Base-by-base conservation (phyloP, 2,329 filamentous ascomycete species). In the Fonsecaea erecta region DNA sequence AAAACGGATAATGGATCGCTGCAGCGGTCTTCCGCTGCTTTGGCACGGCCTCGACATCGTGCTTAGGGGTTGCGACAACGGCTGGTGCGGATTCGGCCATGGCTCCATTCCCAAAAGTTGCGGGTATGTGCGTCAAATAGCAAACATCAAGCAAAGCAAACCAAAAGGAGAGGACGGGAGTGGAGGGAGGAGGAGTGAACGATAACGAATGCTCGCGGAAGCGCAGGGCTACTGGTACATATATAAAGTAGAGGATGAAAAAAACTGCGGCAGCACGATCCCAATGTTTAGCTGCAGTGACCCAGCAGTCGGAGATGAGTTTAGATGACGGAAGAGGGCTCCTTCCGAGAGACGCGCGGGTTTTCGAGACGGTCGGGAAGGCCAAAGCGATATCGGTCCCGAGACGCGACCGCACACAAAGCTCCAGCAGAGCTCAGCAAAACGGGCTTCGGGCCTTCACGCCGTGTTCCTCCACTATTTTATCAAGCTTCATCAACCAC, bases 1-100 rank as follows among this genome's bases (percentile, higher is more conserved):
- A 98, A 79, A 94, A 94, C 9, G 91, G 91, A 80, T 94, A 94
- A 73, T 80, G 80, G 56, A 82, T 68, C 61, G 73, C 72, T 52
- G 70, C 66, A 61, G 70, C 70, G 60, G 66, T 64, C 60, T 52
- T 68, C 57, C 26, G 57, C 57, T 60, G 26, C 57, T 63, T 68
- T 43, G 63, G 67, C 18, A 43, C 43, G 71, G 66, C 46, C 63
- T 75, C 69, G 68, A 75, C 57, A 51, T 52, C 53, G 58, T 61
- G 51, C 56, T 62, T 60, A 12, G 62, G 14, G 35, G 30, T 34
- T 58, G 65, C 21, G 60, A 60, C 37, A 34, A 60, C 35, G 34
- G 54, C 62, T 62, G 65, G 53, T 35, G 68, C 65, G 9, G 57
- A n/a, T 51, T 60, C 57, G 30, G 43, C 57, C 68, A 70, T 70